Evolutionary conservation across 257 asterid species (phyloP).

Genomic region (Solanum clarkiae): DNA sequence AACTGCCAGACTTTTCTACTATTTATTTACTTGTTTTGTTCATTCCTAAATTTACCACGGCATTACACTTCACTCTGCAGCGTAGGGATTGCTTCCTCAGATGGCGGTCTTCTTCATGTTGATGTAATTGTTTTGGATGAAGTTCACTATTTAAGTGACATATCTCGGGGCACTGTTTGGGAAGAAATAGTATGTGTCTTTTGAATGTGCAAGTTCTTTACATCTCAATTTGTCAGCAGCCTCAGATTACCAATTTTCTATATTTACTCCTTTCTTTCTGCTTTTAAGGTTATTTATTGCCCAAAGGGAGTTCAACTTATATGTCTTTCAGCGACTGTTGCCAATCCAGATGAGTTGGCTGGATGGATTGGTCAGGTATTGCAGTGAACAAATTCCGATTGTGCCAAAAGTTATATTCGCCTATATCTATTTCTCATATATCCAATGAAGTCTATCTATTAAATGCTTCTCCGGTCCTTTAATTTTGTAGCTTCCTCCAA

Average conservation of each 20-base stretch:
- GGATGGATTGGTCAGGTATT: constrained; percentile 99
- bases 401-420: not conserved
- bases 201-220: constrained; percentile 3
- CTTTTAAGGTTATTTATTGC: constrained; percentile 75
- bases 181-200: constrained; percentile 87
- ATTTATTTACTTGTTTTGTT: not conserved
- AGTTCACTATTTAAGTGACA: constrained; percentile 97
- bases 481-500: not conserved
- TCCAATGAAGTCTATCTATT: not conserved
- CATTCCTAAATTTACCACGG: not conserved
- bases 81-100: constrained; percentile 74
- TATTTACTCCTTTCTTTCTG: constrained; percentile 3
- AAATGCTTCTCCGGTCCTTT: not conserved
- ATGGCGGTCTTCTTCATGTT: constrained; percentile 75
- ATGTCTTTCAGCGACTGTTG: constrained; percentile 96
- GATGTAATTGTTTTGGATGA: constrained; percentile 98
- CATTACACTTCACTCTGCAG: constrained; percentile 26
- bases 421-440: not conserved
- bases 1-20: not conserved
- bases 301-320: constrained; percentile 96
- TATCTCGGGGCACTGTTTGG: constrained; percentile 99
- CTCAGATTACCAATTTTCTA: not conserved
- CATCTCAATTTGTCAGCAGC: not conserved
- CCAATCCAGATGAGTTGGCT: constrained; percentile 95
- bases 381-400: constrained; percentile 9